phyloP scores from a whole-genome alignment of 1,284 basidiomycete species.

The Golubevia sp. region DNA sequence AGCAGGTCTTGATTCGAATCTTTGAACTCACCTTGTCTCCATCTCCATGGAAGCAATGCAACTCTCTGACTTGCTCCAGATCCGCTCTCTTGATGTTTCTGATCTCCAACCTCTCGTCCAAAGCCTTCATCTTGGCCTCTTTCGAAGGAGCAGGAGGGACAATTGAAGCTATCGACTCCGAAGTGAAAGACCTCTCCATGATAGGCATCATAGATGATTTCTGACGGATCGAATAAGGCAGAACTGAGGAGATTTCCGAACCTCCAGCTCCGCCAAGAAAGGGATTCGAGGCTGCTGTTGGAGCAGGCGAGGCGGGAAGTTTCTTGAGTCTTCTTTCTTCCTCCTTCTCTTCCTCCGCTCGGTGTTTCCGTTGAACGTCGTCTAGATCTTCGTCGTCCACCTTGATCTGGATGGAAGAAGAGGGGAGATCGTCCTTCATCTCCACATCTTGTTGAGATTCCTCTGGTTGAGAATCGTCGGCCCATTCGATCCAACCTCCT shows the following conservation, averaged over 20 bases:
- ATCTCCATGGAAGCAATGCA: conserved; percentile 50
- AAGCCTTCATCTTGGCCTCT: conserved; percentile 30
- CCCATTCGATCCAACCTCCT: conserved; percentile 29
- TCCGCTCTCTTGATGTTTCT: conserved; percentile 35
- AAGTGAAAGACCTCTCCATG: no score
- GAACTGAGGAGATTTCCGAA: not conserved
- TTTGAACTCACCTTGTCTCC: conserved; percentile 41
- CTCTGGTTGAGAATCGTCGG: conserved; percentile 24
- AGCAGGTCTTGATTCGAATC: no score
- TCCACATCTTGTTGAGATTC: conserved; percentile 3
- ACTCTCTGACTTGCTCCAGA: conserved; percentile 48
- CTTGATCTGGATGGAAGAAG: conserved; percentile 26
- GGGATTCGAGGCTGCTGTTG: not conserved
- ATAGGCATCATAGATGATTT: not conserved
- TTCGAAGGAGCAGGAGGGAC: not conserved
- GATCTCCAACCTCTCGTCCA: conserved; percentile 43
- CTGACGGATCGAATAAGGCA: no score
- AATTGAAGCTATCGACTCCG: no score
- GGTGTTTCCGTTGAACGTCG: not conserved
- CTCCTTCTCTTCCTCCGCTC: not conserved
- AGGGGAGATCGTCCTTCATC: conserved; percentile 19
- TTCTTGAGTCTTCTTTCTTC: conserved; percentile 1
- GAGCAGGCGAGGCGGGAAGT: not conserved
- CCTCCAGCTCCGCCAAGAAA: not conserved
- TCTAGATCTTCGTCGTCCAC: conserved; percentile 15